A percentile compares a stretch with the other conserved stretches of the same genome.
phyloP scores from a whole-genome alignment of 169 alveolate genomes.

The Eimeria praecox region DNA sequence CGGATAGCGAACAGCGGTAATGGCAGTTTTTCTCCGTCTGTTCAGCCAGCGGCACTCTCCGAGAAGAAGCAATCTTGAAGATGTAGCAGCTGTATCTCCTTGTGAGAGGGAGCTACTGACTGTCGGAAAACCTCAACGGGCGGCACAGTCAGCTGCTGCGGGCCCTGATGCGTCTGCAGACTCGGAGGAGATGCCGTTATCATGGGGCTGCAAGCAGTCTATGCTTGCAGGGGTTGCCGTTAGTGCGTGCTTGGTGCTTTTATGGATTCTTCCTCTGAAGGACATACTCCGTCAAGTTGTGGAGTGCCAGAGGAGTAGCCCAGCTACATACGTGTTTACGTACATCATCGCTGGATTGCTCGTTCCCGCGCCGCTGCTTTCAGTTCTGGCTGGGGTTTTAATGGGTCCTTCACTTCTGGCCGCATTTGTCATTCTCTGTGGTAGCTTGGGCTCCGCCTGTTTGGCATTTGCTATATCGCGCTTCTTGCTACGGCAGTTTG shows the following conservation, averaged over 20 bases:
- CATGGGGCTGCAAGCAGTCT: constrained; percentile 35
- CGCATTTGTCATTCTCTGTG: constrained; percentile 50
- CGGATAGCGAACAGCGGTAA: constrained; percentile 3
- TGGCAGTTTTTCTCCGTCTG: constrained; percentile 56
- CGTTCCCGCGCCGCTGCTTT: constrained; percentile 73
- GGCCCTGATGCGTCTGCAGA: not conserved
- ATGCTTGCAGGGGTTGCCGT: not conserved
- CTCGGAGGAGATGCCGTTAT: constrained; percentile 1
- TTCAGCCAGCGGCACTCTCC: constrained; percentile 72
- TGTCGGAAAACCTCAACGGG: not conserved
- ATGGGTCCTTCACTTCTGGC: constrained; percentile 65
- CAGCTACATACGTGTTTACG: constrained; percentile 47
- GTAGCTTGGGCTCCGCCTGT: constrained; percentile 71
- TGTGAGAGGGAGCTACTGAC: constrained; percentile 25
- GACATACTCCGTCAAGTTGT: constrained; percentile 57
- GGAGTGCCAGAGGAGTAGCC: constrained; percentile 50
- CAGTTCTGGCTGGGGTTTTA: constrained; percentile 68
- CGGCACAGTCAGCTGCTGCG: not conserved
- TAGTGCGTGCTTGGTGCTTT: not conserved
- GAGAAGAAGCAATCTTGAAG: constrained; percentile 40
- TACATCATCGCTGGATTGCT: constrained; percentile 64
- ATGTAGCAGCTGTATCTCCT: constrained; percentile 47
- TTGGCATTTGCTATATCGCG: constrained; percentile 57
- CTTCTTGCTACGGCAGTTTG: constrained; percentile 66
- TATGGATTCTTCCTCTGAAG: constrained; percentile 12